Percentiles rank a stretch among this genome's conserved stretches.
Conservation (phyloP, 148 eudicot species). For the Spergularia marina region DNA sequence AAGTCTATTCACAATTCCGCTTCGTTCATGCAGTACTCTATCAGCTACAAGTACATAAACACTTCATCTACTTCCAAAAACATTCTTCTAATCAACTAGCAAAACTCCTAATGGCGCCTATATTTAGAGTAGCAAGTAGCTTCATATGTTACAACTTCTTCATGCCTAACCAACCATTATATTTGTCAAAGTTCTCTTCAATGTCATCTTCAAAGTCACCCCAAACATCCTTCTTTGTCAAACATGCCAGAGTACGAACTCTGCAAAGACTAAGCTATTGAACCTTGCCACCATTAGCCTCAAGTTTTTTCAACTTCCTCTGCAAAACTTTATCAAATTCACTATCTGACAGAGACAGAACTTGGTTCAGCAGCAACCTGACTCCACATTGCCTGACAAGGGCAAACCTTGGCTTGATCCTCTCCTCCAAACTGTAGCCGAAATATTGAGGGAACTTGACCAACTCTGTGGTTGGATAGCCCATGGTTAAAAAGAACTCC, state of each 20-base stretch:
- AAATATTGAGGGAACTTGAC: constrained; percentile 77
- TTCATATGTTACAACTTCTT: neutral
- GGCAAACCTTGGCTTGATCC: constrained; percentile 75
- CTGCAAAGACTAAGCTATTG: constrained; percentile 3
- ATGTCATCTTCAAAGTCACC: neutral
- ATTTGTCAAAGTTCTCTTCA: neutral
- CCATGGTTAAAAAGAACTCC: constrained; percentile 71
- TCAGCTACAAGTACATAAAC: neutral
- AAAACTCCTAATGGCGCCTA: constrained; percentile 15
- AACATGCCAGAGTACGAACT: constrained; percentile 1
- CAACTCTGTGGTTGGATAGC: constrained; percentile 58
- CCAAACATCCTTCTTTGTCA: neutral
- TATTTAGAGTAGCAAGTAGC: neutral
- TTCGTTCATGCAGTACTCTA: neutral
- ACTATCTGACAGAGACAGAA: constrained; percentile 47
- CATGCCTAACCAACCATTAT: neutral
- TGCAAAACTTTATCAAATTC: constrained; percentile 52
- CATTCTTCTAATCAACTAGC: constrained; percentile 2
- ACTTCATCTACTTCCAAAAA: constrained; percentile 5
- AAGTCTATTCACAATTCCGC: constrained; percentile 5
- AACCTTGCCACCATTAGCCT: neutral
- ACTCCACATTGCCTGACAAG: constrained; percentile 47
- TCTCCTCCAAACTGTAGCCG: constrained; percentile 72
- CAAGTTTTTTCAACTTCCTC: constrained; percentile 43
- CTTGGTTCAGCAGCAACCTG: constrained; percentile 51